Conservation (phyloP, 106 monocot genomes). For the Posidonia australis region DNA sequence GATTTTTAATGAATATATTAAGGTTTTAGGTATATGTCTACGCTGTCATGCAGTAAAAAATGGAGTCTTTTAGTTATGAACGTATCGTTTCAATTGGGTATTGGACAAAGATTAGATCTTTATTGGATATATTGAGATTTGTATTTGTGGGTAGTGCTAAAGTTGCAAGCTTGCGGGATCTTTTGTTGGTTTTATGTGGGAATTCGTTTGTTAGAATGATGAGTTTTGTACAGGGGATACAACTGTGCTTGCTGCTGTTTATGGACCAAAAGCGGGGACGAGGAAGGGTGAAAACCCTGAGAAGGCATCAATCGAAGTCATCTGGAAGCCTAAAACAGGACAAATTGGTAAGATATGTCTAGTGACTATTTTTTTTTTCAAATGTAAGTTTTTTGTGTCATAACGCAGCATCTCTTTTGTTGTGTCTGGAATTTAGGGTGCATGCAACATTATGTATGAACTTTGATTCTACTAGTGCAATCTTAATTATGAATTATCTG, state of each 20-base stretch:
- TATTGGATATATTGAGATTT: too few species aligned
- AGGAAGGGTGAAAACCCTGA: slow-evolving; percentile 96
- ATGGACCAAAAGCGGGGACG: slow-evolving; percentile 90
- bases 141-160: too few species aligned
- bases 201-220: neutral
- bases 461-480: too few species aligned
- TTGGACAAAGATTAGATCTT: too few species aligned
- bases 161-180: neutral
- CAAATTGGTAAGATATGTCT: slow-evolving; percentile 50
- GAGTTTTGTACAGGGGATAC: slow-evolving; percentile 49
- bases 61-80: too few species aligned
- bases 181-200: neutral
- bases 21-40: neutral
- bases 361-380: neutral
- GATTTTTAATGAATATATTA: neutral
- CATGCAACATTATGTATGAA: too few species aligned
- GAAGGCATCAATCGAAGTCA: slow-evolving; percentile 85
- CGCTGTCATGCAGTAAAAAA: neutral
- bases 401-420: neutral
- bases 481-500: too few species aligned
- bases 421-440: neutral
- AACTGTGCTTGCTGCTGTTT: slow-evolving; percentile 85
- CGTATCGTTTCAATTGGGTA: too few species aligned
- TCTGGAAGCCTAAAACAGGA: slow-evolving; percentile 97
- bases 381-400: neutral